Base-by-base conservation (phyloP, 805 yeast genomes). In the Saturnispora kantuleensis region DNA sequence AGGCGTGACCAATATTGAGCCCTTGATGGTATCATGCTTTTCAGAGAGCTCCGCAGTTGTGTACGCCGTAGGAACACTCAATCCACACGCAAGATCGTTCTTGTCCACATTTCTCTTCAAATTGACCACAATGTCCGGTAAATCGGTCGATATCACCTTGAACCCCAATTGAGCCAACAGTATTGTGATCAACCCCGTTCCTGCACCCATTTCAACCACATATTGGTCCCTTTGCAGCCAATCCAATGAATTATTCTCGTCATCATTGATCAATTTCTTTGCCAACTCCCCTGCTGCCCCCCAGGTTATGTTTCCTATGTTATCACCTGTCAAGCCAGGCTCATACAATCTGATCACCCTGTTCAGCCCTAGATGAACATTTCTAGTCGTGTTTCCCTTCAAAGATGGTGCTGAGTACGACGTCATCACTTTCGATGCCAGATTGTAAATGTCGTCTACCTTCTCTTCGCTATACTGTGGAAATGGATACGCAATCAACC, bases 221-320 rank as follows among this genome's bases (percentile, higher is more conserved):
- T 59, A 71, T 34, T 57, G 62, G 12, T 28, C 30, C 4, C 36
- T 36, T 2, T 16, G 6, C 1, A 35, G 16, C 38, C 44, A 32
- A 9, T 35, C 16, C 11, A 37, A 35, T 16, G 15, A 21, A 12
- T 26, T 5, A 2, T 42, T 31, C 9, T 39, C 21, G 1, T 48
- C 40, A n/a, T 50, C 35, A 9, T 58, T 52, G 5, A 71, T 59
- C 3, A 86, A 58, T 21, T 83, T 62, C 31, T 71, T 65, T 3
- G 93, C 73, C 18, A 93, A 64, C 5, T 86, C 71, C 21, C 84
- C 64, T 0, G 97, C 78, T 0, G 97, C 84, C 0, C 97, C 98
- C 98, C 98, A 90, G 0, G 98, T 90, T 50, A 90, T 87, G 59
- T 87, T 69, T 0, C 98, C 98, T 17, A 93, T 65, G 49, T 82